Base-by-base conservation (phyloP, 345 rosid genomes). In the Populus tremula region DNA sequence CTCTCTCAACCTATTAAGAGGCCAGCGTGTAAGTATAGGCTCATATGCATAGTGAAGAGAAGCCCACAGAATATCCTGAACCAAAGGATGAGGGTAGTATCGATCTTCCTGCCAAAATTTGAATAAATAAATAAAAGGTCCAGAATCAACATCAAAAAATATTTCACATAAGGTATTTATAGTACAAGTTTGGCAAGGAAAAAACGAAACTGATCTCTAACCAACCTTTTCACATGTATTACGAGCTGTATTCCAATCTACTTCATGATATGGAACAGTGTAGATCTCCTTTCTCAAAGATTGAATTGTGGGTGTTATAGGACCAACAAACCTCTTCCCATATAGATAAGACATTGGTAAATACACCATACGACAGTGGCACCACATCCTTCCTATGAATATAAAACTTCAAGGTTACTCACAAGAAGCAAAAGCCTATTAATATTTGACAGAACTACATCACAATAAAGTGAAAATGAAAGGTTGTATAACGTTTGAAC, bases 331-430 rank as follows among this genome's bases (percentile, higher is more conserved):
- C 81, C 97, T 90, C 87, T 91, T 95, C 59, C 98, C 99, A 83
- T 90, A 95, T 76, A 95, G 80, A 81, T 95, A 95, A 53, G 96
- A 93, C 99, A 93, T 95, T 0, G 99, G 99, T 88, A 95, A 80
- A 92, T 93, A 96, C 38, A 96, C 99, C 99, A 96, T 96, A 81
- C 97, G 91, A 80, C 99, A 96, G 80, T 93, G 97, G 79, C 98
- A 92, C 97, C 99, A 96, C 96, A 96, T 96, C 87, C 98, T 92
- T 84, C 99, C 99, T 95, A 89, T 47, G 50, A 47, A 47, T 47
- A 47, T 13, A 13, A 47, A 47, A 47, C 50, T 47, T 13, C 18
- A 3, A 47, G 50, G 17, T 13, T 47, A 14, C 16, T 13, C 18
- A 47, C 50, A 47, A 13, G 18, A 47, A 47, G 18, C 18, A 47